phyloP scores from a whole-genome alignment of 441 rosid species.

The Cnidoscolus chayamansa region DNA sequence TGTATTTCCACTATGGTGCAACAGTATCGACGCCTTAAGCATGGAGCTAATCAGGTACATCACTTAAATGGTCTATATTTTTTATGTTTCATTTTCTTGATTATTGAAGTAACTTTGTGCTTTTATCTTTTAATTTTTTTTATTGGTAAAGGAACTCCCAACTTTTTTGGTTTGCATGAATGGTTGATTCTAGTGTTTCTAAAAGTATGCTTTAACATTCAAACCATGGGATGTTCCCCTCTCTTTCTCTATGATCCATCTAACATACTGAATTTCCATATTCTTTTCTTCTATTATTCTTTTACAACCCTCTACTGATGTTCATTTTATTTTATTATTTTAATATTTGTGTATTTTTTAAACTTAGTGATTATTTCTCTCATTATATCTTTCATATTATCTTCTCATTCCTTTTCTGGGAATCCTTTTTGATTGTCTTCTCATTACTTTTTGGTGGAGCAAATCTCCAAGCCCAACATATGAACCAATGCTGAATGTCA shows the following conservation, averaged over 20 bases:
- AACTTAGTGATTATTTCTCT: neutral
- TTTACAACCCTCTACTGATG: neutral
- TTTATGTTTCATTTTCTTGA: neutral
- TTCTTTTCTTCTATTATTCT: neutral
- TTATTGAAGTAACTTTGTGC: neutral
- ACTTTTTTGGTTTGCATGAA: constrained; percentile 2
- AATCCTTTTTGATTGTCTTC: neutral
- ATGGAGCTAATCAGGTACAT: constrained; percentile 80
- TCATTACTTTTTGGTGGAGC: too few relatives aligned
- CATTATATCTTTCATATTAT: neutral
- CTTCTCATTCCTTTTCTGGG: neutral
- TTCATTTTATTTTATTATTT: too few relatives aligned
- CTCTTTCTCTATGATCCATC: neutral
- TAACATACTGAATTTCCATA: neutral
- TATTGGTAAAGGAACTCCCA: neutral
- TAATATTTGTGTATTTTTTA: neutral
- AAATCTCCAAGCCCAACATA: too few relatives aligned
- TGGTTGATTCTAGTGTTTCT: too few relatives aligned
- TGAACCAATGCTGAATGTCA: too few relatives aligned
- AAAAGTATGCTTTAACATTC: too few relatives aligned
- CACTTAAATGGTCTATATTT: neutral
- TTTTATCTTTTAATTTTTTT: neutral
- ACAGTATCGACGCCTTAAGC: constrained; percentile 99
- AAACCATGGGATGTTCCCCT: neutral
- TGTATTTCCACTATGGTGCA: constrained; percentile 23